phyloP scores from a whole-genome alignment of 2,329 filamentous ascomycete genomes.

The Mycogone perniciosa region DNA sequence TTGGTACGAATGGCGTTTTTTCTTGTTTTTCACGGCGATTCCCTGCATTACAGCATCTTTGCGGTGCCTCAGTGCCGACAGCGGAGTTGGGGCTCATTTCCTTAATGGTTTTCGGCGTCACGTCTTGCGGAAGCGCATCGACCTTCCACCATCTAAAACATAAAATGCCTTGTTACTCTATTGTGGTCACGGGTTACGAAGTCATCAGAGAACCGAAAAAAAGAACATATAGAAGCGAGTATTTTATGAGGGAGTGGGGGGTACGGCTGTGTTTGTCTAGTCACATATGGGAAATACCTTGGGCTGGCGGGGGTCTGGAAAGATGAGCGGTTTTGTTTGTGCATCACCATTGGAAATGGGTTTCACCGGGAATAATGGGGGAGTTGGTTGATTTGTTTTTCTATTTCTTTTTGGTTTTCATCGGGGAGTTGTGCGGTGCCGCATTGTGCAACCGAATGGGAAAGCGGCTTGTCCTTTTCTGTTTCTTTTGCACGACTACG shows the following conservation, averaged over 20 bases:
- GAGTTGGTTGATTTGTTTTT: conserved; percentile 31
- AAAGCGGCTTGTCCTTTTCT: conserved; percentile 20
- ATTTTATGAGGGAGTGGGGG: conserved; percentile 26
- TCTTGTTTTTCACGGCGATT: conserved; percentile 31
- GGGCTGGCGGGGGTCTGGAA: conserved; percentile 24
- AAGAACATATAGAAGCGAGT: conserved; percentile 42
- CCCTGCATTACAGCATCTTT: conserved; percentile 15
- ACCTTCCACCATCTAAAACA: conserved; percentile 8
- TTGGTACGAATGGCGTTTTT: conserved; percentile 37
- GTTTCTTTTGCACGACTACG: conserved; percentile 9
- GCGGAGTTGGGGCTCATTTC: conserved; percentile 15
- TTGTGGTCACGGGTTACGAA: conserved; percentile 39
- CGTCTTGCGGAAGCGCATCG: conserved; percentile 7
- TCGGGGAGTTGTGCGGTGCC: conserved; percentile 18
- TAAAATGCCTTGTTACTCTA: conserved; percentile 27
- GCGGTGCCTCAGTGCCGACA: conserved; percentile 13
- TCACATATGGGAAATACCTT: conserved; percentile 28
- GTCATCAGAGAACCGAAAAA: conserved; percentile 33
- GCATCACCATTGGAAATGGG: conserved; percentile 26
- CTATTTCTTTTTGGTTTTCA: background rate
- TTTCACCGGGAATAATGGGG: conserved; percentile 26
- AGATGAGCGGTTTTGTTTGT: conserved; percentile 29
- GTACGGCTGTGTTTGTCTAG: conserved; percentile 31
- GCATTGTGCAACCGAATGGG: conserved; percentile 26
- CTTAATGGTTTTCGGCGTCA: conserved; percentile 12